Conservation (phyloP, 192 early-diverging fungal species). For the Phlyctochytrium arcticum region DNA sequence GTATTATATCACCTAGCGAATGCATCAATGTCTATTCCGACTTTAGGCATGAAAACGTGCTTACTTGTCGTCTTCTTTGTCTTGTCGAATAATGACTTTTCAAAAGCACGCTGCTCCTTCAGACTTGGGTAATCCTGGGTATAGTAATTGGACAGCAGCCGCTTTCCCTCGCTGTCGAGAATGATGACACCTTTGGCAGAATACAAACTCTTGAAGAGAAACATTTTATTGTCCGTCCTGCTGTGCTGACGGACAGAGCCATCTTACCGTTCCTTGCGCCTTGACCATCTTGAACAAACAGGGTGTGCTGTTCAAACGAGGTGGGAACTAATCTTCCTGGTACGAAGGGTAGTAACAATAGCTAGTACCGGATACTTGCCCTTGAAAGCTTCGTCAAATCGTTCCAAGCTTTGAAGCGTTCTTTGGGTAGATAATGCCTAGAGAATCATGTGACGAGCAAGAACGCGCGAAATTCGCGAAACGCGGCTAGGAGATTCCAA, state of each 20-base stretch:
- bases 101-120: slow-evolving; percentile 89
- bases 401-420: too few species aligned
- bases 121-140: slow-evolving; percentile 49
- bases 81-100: slow-evolving; percentile 88
- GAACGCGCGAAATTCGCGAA: too few species aligned
- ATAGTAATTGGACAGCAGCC: slow-evolving; percentile 94
- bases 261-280: not conserved
- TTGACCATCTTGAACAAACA: not conserved
- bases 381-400: too few species aligned
- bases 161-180: slow-evolving; percentile 88
- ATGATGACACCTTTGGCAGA: slow-evolving; percentile 84
- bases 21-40: not conserved
- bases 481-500: too few species aligned
- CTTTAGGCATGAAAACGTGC: not conserved
- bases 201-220: slow-evolving; percentile 56
- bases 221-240: not conserved
- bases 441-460: too few species aligned
- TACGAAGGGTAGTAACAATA: too few species aligned
- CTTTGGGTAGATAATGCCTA: too few species aligned
- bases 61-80: slow-evolving; percentile 75
- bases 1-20: slow-evolving; percentile 75
- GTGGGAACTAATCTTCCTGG: too few species aligned
- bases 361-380: too few species aligned
- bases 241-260: not conserved
- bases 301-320: too few species aligned